Base-by-base conservation (phyloP, 2,329 filamentous ascomycete species). In the Byssochlamys sp. region DNA sequence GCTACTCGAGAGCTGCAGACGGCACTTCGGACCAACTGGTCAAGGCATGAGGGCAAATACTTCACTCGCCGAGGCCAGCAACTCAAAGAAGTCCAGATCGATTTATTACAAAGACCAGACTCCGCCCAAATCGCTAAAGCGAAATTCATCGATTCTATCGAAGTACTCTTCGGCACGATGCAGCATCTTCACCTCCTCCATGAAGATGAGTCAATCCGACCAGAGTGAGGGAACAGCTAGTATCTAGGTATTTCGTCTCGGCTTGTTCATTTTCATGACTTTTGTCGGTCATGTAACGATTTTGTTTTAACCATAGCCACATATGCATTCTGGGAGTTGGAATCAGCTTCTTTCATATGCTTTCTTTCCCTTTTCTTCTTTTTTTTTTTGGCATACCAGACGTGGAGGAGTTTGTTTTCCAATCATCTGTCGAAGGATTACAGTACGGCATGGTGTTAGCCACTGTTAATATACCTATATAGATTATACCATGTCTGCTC, bases 21-120 rank as follows among this genome's bases (percentile, higher is more conserved):
- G 0, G 74, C 75, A 48, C 62, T 83, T 19, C 67, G 65, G 26
- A 69, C 69, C 0, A 77, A 75, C 33, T 84, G 81, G 81, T 74
- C 75, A 25, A 61, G 65, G 6, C 71, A 74, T 54, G 69, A 73
- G 29, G 73, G 69, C 1, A 72, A 67, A 54, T 77, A 81, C 60
- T 81, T 75, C 63, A 75, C 83, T 31, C 73, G 74, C 25, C 70
- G 75, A 14, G 76, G 76, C 1, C 73, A 74, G 48, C 70, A 70
- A 10, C 74, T 71, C 14, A 77, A 74, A 59, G 77, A 80, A 59
- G 70, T 83, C 1, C 45, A 63, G 1, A 66, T 80, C 19, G 72
- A 74, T 54, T 59, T 69, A 6, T 60, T 62, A 4, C 51, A 66
- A 52, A 58, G 59, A 12, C 57, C 58, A 14, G 33, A 63, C 5